These are phyloP conservation scores for Cicer judaicum DNA, from an alignment of 306 rosid species.

Conservation along the genomic window DNA sequence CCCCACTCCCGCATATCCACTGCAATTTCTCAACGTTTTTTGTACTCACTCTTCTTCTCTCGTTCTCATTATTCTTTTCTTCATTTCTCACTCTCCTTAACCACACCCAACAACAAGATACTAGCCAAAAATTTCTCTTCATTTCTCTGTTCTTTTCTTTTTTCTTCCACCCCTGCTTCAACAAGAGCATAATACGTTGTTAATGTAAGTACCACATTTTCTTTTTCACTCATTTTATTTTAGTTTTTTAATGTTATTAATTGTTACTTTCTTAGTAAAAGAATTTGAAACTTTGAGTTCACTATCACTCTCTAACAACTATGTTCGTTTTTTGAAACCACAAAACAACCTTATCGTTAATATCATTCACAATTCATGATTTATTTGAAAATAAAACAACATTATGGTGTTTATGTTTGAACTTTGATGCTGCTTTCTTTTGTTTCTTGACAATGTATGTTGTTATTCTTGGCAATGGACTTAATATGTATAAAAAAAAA, in stretches of 20 bases:
- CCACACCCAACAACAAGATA: background rate
- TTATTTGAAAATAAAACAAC: background rate
- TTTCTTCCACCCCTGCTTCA: background rate
- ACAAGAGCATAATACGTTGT: background rate
- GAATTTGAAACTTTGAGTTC: no score
- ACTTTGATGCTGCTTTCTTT: background rate
- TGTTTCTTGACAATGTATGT: background rate
- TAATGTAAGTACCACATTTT: background rate
- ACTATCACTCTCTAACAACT: background rate
- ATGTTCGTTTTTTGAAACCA: background rate
- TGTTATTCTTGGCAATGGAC: background rate
- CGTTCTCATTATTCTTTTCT: no score
- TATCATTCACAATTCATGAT: background rate
- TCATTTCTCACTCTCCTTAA: background rate
- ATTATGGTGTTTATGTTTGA: background rate
- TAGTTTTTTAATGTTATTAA: background rate
- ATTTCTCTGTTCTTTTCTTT: background rate
- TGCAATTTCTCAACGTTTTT: background rate
- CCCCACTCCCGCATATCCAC: background rate
- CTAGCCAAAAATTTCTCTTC: no score
- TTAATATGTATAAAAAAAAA: no score
- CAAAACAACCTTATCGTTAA: background rate
- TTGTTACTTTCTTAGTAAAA: background rate
- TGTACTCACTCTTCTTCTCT: no score
- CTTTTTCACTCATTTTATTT: background rate